Percentiles rank a stretch among this genome's conserved stretches.
Evolutionary conservation across 805 yeast species (phyloP).

Genomic region (Sungouiella thailandica): DNA sequence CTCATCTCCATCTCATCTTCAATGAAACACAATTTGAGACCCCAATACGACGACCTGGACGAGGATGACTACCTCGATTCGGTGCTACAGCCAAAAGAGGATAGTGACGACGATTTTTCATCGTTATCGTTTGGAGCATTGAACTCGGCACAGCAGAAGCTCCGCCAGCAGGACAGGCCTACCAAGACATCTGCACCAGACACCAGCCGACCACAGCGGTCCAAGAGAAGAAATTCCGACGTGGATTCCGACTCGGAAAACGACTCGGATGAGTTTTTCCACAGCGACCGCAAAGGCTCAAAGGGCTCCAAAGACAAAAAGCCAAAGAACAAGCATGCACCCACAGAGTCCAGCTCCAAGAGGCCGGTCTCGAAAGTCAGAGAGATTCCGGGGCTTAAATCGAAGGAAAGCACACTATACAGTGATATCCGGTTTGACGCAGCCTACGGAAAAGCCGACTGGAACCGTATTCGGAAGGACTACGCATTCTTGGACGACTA

Average conservation of each 20-base stretch:
- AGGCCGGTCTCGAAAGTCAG: constrained; percentile 65
- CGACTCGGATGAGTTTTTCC: constrained; percentile 15
- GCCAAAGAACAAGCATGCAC: constrained; percentile 72
- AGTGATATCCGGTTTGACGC: constrained; percentile 88
- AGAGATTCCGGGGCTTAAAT: constrained; percentile 63
- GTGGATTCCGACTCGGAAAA: constrained; percentile 13
- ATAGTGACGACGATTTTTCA: constrained; percentile 44
- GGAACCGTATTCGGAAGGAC: constrained; percentile 60
- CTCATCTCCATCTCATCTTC: background rate
- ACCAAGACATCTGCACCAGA: constrained; percentile 8
- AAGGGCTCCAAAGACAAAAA: constrained; percentile 6
- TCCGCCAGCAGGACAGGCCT: constrained; percentile 21
- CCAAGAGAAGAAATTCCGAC: constrained; percentile 14
- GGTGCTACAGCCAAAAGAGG: constrained; percentile 13
- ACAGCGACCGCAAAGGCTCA: constrained; percentile 22
- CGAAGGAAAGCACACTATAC: constrained; percentile 41
- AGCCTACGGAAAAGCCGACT: constrained; percentile 80
- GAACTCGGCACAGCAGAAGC: constrained; percentile 52
- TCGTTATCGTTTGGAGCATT: constrained; percentile 63
- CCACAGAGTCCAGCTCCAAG: constrained; percentile 73
- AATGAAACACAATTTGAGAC: constrained; percentile 4
- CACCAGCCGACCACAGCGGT: constrained; percentile 3
- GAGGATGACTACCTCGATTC: constrained; percentile 16
- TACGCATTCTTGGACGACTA: constrained; percentile 86
- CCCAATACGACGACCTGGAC: constrained; percentile 13